Percentiles rank a stretch among this genome's conserved stretches.
phyloP scores from a whole-genome alignment of 495 filamentous ascomycete species.

The Penicillium tannophilum region DNA sequence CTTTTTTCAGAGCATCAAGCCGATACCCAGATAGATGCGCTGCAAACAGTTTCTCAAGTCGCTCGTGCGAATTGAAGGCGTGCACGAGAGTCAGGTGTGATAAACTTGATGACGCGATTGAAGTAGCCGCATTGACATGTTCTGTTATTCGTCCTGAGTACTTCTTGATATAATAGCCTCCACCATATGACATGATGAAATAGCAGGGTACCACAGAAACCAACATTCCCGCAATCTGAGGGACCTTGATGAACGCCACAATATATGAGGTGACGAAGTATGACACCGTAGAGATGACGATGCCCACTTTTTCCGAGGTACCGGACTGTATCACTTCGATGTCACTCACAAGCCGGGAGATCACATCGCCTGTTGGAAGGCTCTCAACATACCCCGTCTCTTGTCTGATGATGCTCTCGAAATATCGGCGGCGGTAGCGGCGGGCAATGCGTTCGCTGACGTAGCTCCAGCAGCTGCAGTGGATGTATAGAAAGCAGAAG shows the following conservation, averaged over 20 bases:
- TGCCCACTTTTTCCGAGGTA: conserved; percentile 66
- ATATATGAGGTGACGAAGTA: conserved; percentile 65
- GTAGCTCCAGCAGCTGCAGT: conserved; percentile 58
- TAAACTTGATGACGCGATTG: conserved; percentile 49
- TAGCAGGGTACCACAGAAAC: conserved; percentile 67
- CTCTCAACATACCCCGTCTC: conserved; percentile 61
- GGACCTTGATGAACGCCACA: conserved; percentile 62
- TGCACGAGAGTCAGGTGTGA: conserved; percentile 50
- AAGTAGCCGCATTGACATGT: conserved; percentile 46
- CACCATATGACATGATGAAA: conserved; percentile 60
- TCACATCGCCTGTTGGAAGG: conserved; percentile 56
- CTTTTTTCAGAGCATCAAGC: conserved; percentile 59
- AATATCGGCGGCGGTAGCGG: conserved; percentile 58
- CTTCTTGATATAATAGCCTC: conserved; percentile 59
- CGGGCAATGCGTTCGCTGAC: conserved; percentile 65
- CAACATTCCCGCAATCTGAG: conserved; percentile 40
- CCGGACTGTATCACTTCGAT: conserved; percentile 61
- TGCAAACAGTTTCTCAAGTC: conserved; percentile 54
- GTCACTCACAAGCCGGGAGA: conserved; percentile 58
- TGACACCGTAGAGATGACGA: conserved; percentile 57
- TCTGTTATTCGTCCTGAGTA: conserved; percentile 53
- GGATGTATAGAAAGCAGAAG: conserved; percentile 59
- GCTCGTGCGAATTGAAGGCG: conserved; percentile 44
- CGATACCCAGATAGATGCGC: conserved; percentile 44
- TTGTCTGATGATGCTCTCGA: conserved; percentile 57